Conservation (phyloP, 73 alveolate genomes). For the Tetrahymena elliotti region DNA sequence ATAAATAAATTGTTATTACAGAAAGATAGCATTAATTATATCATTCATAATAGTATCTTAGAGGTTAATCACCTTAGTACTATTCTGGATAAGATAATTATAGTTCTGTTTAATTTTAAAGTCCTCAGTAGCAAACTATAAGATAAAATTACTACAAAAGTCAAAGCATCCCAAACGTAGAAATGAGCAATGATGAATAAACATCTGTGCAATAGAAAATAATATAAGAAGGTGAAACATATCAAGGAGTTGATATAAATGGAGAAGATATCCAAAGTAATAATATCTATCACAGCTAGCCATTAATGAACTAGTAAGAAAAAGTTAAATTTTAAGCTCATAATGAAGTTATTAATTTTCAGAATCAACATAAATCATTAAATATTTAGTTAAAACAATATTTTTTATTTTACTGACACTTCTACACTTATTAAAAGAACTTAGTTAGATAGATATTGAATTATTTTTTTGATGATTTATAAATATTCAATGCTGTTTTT, state of each 20-base stretch:
- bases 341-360: no score
- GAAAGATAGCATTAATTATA: neutral
- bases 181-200: neutral
- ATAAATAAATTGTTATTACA: neutral
- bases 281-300: neutral
- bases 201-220: neutral
- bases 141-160: neutral
- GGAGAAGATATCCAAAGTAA: neutral
- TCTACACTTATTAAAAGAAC: neutral
- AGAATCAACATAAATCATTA: no score
- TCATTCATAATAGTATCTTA: neutral
- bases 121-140: neutral
- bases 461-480: no score
- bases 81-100: neutral
- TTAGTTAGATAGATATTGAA: no score
- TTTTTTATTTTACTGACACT: neutral
- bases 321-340: neutral
- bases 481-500: neutral
- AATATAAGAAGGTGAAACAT: neutral
- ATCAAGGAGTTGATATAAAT: neutral
- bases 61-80: neutral
- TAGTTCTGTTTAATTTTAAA: neutral
- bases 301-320: neutral
- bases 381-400: no score
- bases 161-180: neutral